phyloP scores from a whole-genome alignment of 306 rosid species.

The Quercus suber region DNA sequence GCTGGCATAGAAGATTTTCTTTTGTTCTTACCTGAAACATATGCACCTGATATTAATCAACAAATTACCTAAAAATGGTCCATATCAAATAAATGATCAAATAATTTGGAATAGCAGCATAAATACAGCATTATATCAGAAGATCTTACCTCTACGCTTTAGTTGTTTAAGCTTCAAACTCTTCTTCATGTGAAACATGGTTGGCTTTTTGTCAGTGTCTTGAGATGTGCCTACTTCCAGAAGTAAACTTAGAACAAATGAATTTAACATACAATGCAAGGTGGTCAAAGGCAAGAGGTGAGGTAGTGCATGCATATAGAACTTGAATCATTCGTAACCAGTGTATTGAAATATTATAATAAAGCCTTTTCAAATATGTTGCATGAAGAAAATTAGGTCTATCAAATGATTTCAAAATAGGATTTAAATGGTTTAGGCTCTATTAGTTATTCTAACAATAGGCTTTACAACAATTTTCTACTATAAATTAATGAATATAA shows the following conservation, averaged over 20 bases:
- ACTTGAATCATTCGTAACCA: too few relatives aligned
- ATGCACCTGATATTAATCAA: background rate
- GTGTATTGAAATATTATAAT: too few relatives aligned
- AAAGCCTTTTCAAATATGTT: too few relatives aligned
- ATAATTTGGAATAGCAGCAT: background rate
- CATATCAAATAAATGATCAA: background rate
- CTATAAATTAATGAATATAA: too few relatives aligned
- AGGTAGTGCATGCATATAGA: too few relatives aligned
- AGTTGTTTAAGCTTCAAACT: constrained; percentile 50
- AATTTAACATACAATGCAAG: background rate
- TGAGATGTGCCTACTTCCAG: constrained; percentile 28
- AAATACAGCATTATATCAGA: background rate
- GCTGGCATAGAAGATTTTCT: constrained; percentile 44
- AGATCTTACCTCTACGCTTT: constrained; percentile 49
- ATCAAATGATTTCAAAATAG: too few relatives aligned
- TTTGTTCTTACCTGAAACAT: constrained; percentile 54
- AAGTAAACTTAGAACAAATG: constrained; percentile 15
- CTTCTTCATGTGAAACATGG: constrained; percentile 56
- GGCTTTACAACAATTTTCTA: too few relatives aligned
- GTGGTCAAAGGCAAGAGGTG: too few relatives aligned
- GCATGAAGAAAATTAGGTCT: too few relatives aligned
- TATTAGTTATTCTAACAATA: too few relatives aligned
- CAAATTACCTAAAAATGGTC: background rate
- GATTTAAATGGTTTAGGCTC: too few relatives aligned
- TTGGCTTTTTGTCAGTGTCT: constrained; percentile 18